phyloP scores from a whole-genome alignment of 2,329 filamentous ascomycete genomes.

The Phaeosphaeria sp. region DNA sequence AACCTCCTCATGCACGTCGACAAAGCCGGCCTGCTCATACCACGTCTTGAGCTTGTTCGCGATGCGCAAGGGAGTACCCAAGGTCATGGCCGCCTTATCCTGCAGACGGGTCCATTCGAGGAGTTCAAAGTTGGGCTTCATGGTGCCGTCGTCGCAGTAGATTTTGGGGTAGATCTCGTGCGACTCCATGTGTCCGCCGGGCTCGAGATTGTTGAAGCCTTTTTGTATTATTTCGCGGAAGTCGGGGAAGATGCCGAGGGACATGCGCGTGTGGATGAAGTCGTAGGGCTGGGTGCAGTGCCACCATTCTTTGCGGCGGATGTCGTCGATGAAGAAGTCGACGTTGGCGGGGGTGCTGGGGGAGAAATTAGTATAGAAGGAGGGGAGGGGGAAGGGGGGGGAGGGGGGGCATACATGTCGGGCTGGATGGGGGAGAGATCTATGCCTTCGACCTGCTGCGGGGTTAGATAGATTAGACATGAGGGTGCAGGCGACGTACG shows the following conservation, averaged over 20 bases:
- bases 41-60: conserved; percentile 61
- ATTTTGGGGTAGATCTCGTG: conserved; percentile 53
- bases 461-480: not conserved
- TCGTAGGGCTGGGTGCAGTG: conserved; percentile 58
- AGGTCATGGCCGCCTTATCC: conserved; percentile 54
- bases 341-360: conserved; percentile 70
- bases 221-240: conserved; percentile 63
- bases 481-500: conserved; percentile 25
- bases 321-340: conserved; percentile 75
- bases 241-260: conserved; percentile 64
- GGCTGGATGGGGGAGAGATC: conserved; percentile 52
- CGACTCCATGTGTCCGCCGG: conserved; percentile 61
- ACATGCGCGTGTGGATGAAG: conserved; percentile 65
- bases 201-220: conserved; percentile 59
- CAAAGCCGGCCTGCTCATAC: conserved; percentile 64
- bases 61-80: conserved; percentile 57
- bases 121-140: conserved; percentile 55
- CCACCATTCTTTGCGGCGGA: conserved; percentile 65
- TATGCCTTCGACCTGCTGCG: conserved; percentile 48
- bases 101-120: conserved; percentile 55
- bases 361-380: conserved; percentile 3
- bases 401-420: conserved; percentile 31
- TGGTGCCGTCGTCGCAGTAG: conserved; percentile 62
- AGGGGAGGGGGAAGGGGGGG: not conserved
- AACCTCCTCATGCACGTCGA: conserved; percentile 61